These are phyloP conservation scores for Malassezia caprae DNA, from an alignment of 1,284 basidiomycete genomes.

Conservation along the genomic window DNA sequence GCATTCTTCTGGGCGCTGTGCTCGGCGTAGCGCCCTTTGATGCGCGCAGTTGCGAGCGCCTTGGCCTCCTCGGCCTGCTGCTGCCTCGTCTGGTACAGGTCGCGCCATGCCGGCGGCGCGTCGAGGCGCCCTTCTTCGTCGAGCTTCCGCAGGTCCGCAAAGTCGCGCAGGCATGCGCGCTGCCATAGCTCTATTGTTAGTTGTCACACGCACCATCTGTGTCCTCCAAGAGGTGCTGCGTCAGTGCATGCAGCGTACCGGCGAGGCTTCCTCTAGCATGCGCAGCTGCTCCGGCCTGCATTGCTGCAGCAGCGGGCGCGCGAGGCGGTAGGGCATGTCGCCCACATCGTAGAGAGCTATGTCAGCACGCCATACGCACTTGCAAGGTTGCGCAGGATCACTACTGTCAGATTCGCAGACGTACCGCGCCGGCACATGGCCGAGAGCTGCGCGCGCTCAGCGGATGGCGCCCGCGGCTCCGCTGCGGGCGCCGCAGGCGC, in stretches of 20 bases:
- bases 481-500: background rate
- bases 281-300: constrained; percentile 37
- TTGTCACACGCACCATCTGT: constrained; percentile 15
- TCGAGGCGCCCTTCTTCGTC: constrained; percentile 13
- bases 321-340: constrained; percentile 37
- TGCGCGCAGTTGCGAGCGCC: constrained; percentile 23
- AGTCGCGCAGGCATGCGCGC: constrained; percentile 35
- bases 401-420: constrained; percentile 1
- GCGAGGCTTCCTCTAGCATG: constrained; percentile 30
- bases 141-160: constrained; percentile 28
- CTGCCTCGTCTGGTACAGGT: constrained; percentile 23
- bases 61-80: constrained; percentile 30
- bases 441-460: constrained; percentile 1
- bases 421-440: constrained; percentile 14
- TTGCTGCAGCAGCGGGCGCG: constrained; percentile 32
- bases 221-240: constrained; percentile 23
- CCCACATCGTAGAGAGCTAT: constrained; percentile 34
- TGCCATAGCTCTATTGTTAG: constrained; percentile 26
- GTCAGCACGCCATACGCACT: constrained; percentile 7
- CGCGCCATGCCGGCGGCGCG: constrained; percentile 27
- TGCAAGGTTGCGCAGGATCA: constrained; percentile 32
- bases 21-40: constrained; percentile 36
- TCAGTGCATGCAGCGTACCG: constrained; percentile 14
- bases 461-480: background rate
- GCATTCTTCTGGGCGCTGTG: constrained; percentile 32